These are phyloP conservation scores for Debaryomyces robertsiae DNA, from an alignment of 1,139 yeast genomes.

Conservation along the genomic window DNA sequence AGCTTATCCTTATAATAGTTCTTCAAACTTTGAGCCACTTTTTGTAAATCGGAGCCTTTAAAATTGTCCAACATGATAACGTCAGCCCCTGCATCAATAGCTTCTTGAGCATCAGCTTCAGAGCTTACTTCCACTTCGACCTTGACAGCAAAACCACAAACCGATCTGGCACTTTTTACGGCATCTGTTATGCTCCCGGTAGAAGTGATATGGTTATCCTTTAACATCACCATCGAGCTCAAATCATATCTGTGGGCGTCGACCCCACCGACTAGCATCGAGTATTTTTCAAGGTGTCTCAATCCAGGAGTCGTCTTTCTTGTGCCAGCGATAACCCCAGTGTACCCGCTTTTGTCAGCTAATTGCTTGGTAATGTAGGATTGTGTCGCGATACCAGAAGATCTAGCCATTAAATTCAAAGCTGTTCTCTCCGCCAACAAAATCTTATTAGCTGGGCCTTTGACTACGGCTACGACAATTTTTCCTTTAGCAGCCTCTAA, in stretches of 20 bases:
- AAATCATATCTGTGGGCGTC: constrained; percentile 92
- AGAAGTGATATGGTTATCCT: constrained; percentile 91
- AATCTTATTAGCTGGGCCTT: constrained; percentile 77
- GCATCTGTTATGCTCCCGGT: constrained; percentile 91
- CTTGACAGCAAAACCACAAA: constrained; percentile 87
- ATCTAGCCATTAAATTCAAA: constrained; percentile 75
- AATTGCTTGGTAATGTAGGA: constrained; percentile 58
- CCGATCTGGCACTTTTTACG: constrained; percentile 71
- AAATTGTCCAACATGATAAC: constrained; percentile 95
- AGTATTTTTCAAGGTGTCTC: constrained; percentile 82
- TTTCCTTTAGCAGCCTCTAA: constrained; percentile 51
- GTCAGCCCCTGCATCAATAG: constrained; percentile 94
- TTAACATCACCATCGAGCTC: constrained; percentile 93
- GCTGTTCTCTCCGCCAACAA: constrained; percentile 87
- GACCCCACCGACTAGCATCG: constrained; percentile 94
- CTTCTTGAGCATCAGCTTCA: constrained; percentile 86
- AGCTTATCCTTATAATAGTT: constrained; percentile 53
- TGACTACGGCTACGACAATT: constrained; percentile 73
- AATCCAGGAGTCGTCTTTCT: constrained; percentile 97
- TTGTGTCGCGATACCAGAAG: constrained; percentile 89
- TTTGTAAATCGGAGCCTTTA: constrained; percentile 61
- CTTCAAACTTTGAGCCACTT: constrained; percentile 68
- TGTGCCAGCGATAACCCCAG: constrained; percentile 93
- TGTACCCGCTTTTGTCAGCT: constrained; percentile 73
- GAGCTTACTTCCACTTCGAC: constrained; percentile 90